phyloP scores from a whole-genome alignment of 2,329 filamentous ascomycete species.

The Aureobasidium leucospermi region DNA sequence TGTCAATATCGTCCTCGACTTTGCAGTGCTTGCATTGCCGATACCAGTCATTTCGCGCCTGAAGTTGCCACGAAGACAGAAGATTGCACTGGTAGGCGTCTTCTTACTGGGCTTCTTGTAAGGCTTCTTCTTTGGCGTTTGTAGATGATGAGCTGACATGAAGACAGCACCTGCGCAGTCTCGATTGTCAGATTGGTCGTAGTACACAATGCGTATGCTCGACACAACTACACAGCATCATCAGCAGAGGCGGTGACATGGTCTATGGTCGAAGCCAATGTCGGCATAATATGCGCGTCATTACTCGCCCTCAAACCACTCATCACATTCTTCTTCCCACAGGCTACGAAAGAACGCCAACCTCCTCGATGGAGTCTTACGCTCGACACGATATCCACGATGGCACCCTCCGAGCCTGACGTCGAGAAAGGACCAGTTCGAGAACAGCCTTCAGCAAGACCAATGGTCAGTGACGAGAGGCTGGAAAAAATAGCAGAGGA shows the following conservation, averaged over 20 bases:
- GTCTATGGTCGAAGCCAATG: constrained; percentile 36
- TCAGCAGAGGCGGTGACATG: constrained; percentile 35
- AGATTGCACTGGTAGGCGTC: constrained; percentile 27
- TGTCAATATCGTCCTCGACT: constrained; percentile 31
- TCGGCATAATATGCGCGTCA: constrained; percentile 39
- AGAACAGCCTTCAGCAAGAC: background rate
- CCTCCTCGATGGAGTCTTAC: constrained; percentile 3
- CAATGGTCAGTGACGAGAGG: background rate
- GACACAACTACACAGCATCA: constrained; percentile 18
- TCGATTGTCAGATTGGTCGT: constrained; percentile 7
- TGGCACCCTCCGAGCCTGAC: background rate
- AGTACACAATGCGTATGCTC: constrained; percentile 3
- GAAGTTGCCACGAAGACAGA: constrained; percentile 26
- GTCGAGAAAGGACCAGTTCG: background rate
- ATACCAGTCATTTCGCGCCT: constrained; percentile 27
- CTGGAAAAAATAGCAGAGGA: background rate
- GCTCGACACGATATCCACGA: background rate
- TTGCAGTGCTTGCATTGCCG: constrained; percentile 28
- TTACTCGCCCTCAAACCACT: constrained; percentile 38
- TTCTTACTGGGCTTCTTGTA: constrained; percentile 30
- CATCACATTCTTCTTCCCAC: constrained; percentile 29
- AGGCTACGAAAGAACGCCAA: constrained; percentile 19
- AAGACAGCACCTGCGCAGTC: constrained; percentile 5
- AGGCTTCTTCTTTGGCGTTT: constrained; percentile 16
- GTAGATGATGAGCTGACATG: background rate